These are phyloP conservation scores for Typha latifolia DNA, from an alignment of 176 grass and related monocot species.

Conservation along the genomic window DNA sequence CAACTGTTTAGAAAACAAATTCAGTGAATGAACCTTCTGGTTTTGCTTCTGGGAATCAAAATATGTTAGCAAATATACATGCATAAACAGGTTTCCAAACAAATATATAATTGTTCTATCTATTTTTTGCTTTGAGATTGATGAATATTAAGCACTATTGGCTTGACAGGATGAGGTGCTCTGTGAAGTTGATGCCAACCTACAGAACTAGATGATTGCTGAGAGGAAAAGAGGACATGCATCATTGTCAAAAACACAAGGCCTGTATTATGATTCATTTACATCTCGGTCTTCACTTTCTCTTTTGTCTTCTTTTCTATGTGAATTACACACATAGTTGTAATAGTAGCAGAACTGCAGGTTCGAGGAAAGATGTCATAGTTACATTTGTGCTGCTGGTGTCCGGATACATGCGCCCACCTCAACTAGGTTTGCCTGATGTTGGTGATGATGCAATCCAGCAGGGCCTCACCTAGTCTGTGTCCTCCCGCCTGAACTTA, in stretches of 20 bases:
- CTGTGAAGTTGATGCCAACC: constrained; percentile 76
- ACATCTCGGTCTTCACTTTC: background rate
- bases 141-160: background rate
- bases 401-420: constrained; percentile 77
- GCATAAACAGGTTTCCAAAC: too few species aligned
- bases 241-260: constrained; percentile 50
- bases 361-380: constrained; percentile 85
- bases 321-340: background rate
- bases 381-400: constrained; percentile 83
- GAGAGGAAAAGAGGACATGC: constrained; percentile 83
- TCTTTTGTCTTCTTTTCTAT: background rate
- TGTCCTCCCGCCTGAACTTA: constrained; percentile 69
- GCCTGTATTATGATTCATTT: constrained; percentile 18
- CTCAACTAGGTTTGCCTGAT: constrained; percentile 63
- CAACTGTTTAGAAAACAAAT: too few species aligned
- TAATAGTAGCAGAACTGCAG: constrained; percentile 27
- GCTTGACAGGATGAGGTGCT: constrained; percentile 64
- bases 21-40: too few species aligned
- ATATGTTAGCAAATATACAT: too few species aligned
- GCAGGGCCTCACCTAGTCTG: constrained; percentile 86
- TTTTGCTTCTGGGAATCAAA: too few species aligned
- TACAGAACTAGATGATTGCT: constrained; percentile 91
- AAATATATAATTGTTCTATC: background rate
- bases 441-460: constrained; percentile 66
- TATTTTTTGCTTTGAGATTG: background rate